Evolutionary conservation across 2,329 filamentous ascomycete species (phyloP).

Genomic region (Curvularia verruculosa): DNA sequence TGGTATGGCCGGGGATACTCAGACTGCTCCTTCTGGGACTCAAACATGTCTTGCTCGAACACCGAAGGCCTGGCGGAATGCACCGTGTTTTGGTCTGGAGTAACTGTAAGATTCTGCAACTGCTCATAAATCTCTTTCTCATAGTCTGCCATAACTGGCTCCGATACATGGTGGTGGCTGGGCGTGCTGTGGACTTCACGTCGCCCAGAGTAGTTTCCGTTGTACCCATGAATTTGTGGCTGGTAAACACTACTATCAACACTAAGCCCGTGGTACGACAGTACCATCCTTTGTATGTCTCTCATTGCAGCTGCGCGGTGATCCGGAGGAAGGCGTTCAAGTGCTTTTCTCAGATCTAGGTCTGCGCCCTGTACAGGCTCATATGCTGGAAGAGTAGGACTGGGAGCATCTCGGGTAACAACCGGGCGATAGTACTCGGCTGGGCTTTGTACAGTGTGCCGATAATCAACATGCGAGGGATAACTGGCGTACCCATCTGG

Average conservation of each 20-base stretch:
- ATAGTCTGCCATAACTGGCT: constrained; percentile 14
- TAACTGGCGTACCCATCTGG: constrained; percentile 30
- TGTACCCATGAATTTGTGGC: constrained; percentile 6
- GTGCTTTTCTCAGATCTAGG: constrained; percentile 29
- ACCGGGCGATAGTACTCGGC: constrained; percentile 33
- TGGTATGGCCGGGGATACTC: constrained; percentile 14
- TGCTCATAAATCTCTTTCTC: constrained; percentile 21
- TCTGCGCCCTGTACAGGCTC: constrained; percentile 13
- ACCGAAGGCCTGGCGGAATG: constrained; percentile 2
- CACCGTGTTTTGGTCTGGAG: constrained; percentile 8
- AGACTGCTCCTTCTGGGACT: constrained; percentile 15
- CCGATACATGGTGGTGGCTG: constrained; percentile 17
- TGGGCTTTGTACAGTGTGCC: constrained; percentile 26
- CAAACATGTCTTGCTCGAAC: constrained; percentile 28
- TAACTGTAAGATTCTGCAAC: constrained; percentile 18
- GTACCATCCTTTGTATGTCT: constrained; percentile 45
- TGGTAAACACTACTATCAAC: constrained; percentile 6
- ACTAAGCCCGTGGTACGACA: constrained; percentile 36
- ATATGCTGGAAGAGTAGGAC: constrained; percentile 7
- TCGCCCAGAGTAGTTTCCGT: constrained; percentile 10
- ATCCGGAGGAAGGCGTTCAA: constrained; percentile 29
- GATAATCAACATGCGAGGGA: constrained; percentile 14
- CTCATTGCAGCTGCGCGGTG: constrained; percentile 36
- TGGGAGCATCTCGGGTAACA: constrained; percentile 19
- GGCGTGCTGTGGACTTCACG: constrained; percentile 32